Base-by-base conservation (phyloP, 2,329 filamentous ascomycete species). In the Xylaria polymorpha region DNA sequence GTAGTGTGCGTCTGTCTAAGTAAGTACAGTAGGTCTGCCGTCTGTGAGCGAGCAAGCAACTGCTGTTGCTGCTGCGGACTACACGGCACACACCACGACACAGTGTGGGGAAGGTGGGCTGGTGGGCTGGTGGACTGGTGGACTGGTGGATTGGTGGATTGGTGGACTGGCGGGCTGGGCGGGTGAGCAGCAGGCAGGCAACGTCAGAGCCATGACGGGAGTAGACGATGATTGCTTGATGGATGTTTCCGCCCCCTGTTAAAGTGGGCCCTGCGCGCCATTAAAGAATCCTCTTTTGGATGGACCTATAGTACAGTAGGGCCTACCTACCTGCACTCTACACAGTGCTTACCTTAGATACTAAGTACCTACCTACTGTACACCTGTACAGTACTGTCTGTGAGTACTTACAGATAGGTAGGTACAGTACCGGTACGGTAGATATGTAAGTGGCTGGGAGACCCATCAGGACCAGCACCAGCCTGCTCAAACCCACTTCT, bases 201-300 rank as follows among this genome's bases (percentile, higher is more conserved):
- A 51, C 48, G 48, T 51, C 48, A 51, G 48, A 32, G 18, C 18
- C 43, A 9, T 8, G n/a, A 20, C 43, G 43, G n/a, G 43, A 44
- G 43, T 7, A 3, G 43, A 20, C 22, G 18, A 56, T 56, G 29
- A 65, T 44, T 62, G 67, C 50, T 65, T 41, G 35, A 37, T 62
- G 44, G 67, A 61, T 56, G 46, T 41, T 61, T 10, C 62, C n/a
- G 57, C 61, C 48, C 32, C 66, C 55, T 41, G 58, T 56, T 37
- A 57, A 18, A 55, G 60, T 64, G 61, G 60, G 18, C 20, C 9
- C 58, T 44, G 20, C 48, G 41, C 39, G 50, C 50, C 35, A 61
- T 65, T 65, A 65, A 60, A 53, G 55, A 22, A 35, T 37, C 46
- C 55, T 43, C 22, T 66, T 66, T 58, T 20, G 43, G 32, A 56